phyloP scores from a whole-genome alignment of 2,329 filamentous ascomycete genomes.

The Aureobasidium uvarum region DNA sequence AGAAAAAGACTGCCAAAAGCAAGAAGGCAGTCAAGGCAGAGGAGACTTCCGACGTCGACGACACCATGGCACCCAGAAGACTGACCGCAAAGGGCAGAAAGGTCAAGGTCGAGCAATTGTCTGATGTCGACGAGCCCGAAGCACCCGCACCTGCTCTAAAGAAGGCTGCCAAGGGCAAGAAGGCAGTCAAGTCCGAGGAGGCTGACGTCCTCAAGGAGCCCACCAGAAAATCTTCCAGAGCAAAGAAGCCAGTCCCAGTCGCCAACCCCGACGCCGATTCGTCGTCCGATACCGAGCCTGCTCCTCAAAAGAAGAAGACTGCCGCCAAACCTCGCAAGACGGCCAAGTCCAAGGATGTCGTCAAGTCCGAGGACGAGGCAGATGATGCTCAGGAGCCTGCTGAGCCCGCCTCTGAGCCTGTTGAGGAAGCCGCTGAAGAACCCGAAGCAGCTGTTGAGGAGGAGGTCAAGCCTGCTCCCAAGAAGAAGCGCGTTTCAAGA shows the following conservation, averaged over 20 bases:
- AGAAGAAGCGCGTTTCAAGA: slow-evolving; percentile 27
- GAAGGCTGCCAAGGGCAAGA: slow-evolving; percentile 20
- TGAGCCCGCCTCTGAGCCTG: slow-evolving; percentile 1
- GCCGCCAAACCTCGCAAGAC: slow-evolving; percentile 23
- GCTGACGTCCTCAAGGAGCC: not conserved
- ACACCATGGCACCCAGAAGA: slow-evolving; percentile 29
- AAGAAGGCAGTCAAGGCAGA: slow-evolving; percentile 18
- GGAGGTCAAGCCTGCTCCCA: slow-evolving; percentile 26
- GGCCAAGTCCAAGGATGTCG: slow-evolving; percentile 20
- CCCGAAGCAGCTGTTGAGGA: slow-evolving; percentile 13
- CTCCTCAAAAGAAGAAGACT: slow-evolving; percentile 23
- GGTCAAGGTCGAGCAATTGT: not conserved
- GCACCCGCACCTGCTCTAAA: slow-evolving; percentile 1
- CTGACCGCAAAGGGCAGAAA: slow-evolving; percentile 29
- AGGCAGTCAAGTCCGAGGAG: slow-evolving; percentile 18
- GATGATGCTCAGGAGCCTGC: not conserved
- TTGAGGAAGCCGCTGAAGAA: slow-evolving; percentile 11
- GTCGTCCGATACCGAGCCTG: slow-evolving; percentile 4
- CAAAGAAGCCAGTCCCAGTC: slow-evolving; percentile 14
- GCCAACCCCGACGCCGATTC: not conserved
- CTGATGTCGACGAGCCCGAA: slow-evolving; percentile 23
- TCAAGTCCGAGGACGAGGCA: slow-evolving; percentile 11
- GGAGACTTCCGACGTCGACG: slow-evolving; percentile 23
- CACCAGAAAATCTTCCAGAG: slow-evolving; percentile 13
- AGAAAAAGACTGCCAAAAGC: slow-evolving; percentile 30